These are phyloP conservation scores for Penicillium lagena DNA, from an alignment of 495 filamentous ascomycete species.

Conservation along the genomic window DNA sequence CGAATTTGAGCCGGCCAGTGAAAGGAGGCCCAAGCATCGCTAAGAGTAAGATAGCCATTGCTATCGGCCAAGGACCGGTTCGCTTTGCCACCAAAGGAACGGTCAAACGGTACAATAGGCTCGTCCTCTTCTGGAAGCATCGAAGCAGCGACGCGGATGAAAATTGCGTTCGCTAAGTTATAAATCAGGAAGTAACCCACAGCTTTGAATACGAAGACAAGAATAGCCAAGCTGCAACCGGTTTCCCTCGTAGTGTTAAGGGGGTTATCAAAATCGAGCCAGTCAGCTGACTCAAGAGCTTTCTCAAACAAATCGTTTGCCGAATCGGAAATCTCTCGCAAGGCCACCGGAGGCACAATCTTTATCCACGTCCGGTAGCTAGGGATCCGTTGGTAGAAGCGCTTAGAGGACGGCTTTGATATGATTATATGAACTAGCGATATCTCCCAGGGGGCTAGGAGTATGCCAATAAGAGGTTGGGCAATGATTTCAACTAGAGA, in stretches of 20 bases:
- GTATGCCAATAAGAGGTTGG: slow-evolving; percentile 30
- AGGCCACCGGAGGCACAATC: slow-evolving; percentile 44
- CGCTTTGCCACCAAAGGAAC: slow-evolving; percentile 56
- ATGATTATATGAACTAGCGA: slow-evolving; percentile 58
- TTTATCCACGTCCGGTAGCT: slow-evolving; percentile 36
- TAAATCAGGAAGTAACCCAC: slow-evolving; percentile 41
- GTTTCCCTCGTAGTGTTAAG: slow-evolving; percentile 9
- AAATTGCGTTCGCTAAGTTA: slow-evolving; percentile 56
- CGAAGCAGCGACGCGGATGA: slow-evolving; percentile 65
- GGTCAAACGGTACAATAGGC: slow-evolving; percentile 69
- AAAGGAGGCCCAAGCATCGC: slow-evolving; percentile 68
- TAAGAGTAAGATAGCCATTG: slow-evolving; percentile 57
- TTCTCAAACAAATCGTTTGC: slow-evolving; percentile 33
- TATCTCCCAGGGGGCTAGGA: slow-evolving; percentile 43
- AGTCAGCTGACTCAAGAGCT: slow-evolving; percentile 15
- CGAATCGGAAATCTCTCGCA: slow-evolving; percentile 27
- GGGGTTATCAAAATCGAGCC: slow-evolving; percentile 14
- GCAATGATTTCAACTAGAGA: slow-evolving; percentile 32
- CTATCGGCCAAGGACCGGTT: slow-evolving; percentile 59
- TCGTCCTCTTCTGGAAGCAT: slow-evolving; percentile 63
- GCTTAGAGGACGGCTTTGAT: slow-evolving; percentile 46
- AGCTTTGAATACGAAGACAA: slow-evolving; percentile 26
- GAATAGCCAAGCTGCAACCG: slow-evolving; percentile 17
- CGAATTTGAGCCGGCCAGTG: slow-evolving; percentile 57
- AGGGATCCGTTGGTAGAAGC: slow-evolving; percentile 45